phyloP scores from a whole-genome alignment of 371 early-diverging fungal species.

The Hamiltosporidium magnivora region DNA sequence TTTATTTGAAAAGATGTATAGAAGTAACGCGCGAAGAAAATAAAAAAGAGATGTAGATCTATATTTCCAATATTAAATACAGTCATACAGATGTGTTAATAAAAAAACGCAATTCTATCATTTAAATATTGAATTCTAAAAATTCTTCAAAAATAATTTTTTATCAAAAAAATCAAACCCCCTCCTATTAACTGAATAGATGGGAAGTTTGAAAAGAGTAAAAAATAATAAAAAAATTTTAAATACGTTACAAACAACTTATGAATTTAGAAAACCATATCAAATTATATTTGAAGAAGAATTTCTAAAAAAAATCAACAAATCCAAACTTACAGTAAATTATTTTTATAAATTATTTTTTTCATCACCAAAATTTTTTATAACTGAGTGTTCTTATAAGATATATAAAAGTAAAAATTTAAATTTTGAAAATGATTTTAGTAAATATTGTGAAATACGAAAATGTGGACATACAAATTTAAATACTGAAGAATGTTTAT shows the following conservation, averaged over 20 bases:
- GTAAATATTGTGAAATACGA: slow-evolving; percentile 6
- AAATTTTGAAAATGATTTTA: slow-evolving; percentile 4
- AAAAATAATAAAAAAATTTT: not conserved
- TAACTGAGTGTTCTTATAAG: slow-evolving; percentile 2
- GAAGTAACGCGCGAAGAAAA: no score
- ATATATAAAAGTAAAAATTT: not conserved
- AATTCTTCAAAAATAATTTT: no score
- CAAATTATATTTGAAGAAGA: not conserved
- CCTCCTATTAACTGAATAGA: no score
- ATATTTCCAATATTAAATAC: no score
- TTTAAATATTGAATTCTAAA: no score
- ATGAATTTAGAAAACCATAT: slow-evolving; percentile 2
- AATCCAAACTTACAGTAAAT: not conserved
- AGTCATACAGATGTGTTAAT: no score
- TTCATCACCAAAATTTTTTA: slow-evolving; percentile 3
- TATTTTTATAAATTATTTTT: not conserved
- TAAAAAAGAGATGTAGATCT: no score
- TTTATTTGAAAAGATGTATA: no score
- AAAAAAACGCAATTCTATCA: no score
- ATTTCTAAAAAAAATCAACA: slow-evolving; percentile 2
- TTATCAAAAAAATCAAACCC: no score
- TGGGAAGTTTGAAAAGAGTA: not conserved
- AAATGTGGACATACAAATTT: not conserved
- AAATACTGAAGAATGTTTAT: not conserved
- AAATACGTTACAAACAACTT: not conserved